These are phyloP conservation scores for Cyclotella atomus DNA, from an alignment of 108 stramenopile genomes.

Conservation along the genomic window DNA sequence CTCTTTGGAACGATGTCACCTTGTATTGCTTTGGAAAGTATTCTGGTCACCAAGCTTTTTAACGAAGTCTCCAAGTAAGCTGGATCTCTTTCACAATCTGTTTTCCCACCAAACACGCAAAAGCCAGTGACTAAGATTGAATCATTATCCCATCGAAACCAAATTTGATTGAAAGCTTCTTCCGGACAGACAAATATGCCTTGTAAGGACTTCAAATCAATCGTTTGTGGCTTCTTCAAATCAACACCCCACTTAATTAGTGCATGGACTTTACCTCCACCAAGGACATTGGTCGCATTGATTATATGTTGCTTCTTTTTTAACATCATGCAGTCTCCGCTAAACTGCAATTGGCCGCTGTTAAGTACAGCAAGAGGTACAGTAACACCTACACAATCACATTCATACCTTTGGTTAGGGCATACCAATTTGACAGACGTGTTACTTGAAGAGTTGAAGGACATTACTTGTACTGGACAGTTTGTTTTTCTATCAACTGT, in stretches of 20 bases:
- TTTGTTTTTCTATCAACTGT: constrained; percentile 22
- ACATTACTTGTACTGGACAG: constrained; percentile 26
- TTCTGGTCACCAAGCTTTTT: not conserved
- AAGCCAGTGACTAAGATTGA: constrained; percentile 40
- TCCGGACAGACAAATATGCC: constrained; percentile 43
- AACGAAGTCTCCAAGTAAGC: not conserved
- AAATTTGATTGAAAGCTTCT: constrained; percentile 36
- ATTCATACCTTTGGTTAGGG: not conserved
- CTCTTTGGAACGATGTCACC: not conserved
- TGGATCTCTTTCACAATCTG: not conserved
- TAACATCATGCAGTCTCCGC: constrained; percentile 20
- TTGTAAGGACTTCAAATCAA: not conserved
- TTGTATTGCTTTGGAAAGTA: not conserved
- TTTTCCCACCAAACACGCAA: constrained; percentile 11
- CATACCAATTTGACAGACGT: not conserved
- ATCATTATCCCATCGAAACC: constrained; percentile 35
- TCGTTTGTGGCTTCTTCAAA: constrained; percentile 10
- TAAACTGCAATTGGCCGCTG: constrained; percentile 13
- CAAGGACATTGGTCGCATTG: constrained; percentile 33
- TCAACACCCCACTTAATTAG: constrained; percentile 32
- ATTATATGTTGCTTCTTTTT: constrained; percentile 22
- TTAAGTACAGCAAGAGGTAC: constrained; percentile 34
- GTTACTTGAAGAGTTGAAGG: not conserved
- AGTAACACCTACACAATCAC: constrained; percentile 32
- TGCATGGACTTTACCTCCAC: constrained; percentile 45